Conservation (phyloP, 768 basidiomycete species). For the Coprinopsis marcescibilis region DNA sequence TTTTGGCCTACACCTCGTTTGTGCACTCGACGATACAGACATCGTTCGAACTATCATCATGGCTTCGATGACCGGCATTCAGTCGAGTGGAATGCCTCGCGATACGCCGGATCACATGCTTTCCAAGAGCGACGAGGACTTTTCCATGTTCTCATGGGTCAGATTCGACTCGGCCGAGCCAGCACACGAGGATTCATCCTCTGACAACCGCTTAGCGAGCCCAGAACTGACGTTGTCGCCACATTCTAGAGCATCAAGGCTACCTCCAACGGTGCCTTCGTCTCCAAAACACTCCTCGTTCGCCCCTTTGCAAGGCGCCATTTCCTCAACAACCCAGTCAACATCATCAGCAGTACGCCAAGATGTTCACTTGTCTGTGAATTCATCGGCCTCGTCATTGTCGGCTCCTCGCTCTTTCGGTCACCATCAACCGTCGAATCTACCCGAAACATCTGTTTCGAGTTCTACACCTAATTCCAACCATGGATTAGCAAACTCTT, state of each 20-base stretch:
- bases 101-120: too few relatives aligned
- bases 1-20: constrained; percentile 25
- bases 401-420: constrained; percentile 33
- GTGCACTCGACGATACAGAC: constrained; percentile 17
- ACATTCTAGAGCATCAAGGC: constrained; percentile 52
- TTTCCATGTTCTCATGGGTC: too few relatives aligned
- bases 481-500: constrained; percentile 59
- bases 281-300: constrained; percentile 20
- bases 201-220: constrained; percentile 27
- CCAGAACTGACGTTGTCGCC: constrained; percentile 46
- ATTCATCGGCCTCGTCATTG: constrained; percentile 37
- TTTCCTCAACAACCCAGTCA: constrained; percentile 38
- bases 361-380: constrained; percentile 45
- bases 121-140: too few relatives aligned
- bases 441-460: constrained; percentile 56
- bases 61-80: constrained; percentile 7
- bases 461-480: constrained; percentile 34
- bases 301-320: constrained; percentile 38
- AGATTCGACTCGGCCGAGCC: constrained; percentile 20
- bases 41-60: constrained; percentile 10
- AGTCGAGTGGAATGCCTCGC: too few relatives aligned
- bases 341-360: constrained; percentile 29
- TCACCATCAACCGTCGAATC: constrained; percentile 24
- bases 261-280: constrained; percentile 42
- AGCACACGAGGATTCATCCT: constrained; percentile 10